Base-by-base conservation (phyloP, 73 alveolate genomes). In the Stentor roeselii region DNA sequence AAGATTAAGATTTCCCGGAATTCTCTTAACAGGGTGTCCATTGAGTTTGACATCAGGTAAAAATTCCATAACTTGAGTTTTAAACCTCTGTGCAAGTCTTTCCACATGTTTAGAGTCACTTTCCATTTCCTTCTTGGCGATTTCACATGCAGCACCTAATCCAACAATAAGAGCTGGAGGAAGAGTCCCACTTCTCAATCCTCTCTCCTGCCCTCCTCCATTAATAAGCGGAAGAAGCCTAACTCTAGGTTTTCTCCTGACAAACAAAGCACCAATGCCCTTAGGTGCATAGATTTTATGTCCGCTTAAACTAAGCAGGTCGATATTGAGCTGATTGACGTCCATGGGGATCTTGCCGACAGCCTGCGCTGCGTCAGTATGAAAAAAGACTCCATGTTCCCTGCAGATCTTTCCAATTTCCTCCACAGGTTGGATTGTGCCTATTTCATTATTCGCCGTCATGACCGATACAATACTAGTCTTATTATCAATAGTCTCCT, bases 121-220 rank as follows among this genome's bases (percentile, higher is more conserved):
- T 32, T 94, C 92, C 95, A 97, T 90, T 76, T 97, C 99, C 36
- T 80, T 75, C 82, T 82, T 67, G 32, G 98, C 97, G 38, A 97
- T 77, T 60, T 76, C 93, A 31, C 96, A 90, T 3, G 99, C 99
- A 61, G 85, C 96, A n/a, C 99, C 99, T 42, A 97, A 83, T 4
- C 99, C 99, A 30, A 97, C 99, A 87, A 91, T 35, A 1, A 82
- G 60, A 37, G 96, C 96, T 0, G 99, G 99, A 31, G 98, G 95
- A 41, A 97, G 90, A 34, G 99, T 96, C 39, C 99, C 99, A 39
- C 99, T 93, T 80, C 99, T 89, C 86, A 97, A 59, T 67, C 99
- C 99, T 42, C 97, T 87, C 84, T 97, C 99, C 90, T 97, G 89
- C 27, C 99, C 99, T 67, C 99, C 99, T n/a, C 99, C 99, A 84